Evolutionary conservation across 73 alveolate species (phyloP).

Genomic region (Blepharisma japonicum): DNA sequence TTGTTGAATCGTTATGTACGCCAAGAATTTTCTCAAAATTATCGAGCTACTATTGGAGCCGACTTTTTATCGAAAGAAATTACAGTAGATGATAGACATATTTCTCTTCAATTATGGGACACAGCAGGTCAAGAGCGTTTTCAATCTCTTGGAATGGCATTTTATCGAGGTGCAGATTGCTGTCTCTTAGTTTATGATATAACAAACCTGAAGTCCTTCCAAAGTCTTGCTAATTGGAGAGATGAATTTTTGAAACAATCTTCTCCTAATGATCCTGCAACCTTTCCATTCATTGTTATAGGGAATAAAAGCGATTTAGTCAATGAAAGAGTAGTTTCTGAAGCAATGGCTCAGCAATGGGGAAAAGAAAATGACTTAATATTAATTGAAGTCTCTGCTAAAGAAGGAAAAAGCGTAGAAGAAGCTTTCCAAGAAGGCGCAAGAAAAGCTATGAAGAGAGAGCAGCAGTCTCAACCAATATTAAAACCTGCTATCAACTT

Average conservation of each 20-base stretch:
- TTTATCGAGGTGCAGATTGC: constrained; percentile 56
- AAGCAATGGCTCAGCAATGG: constrained; percentile 82
- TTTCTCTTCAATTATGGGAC: constrained; percentile 56
- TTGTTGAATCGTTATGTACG: constrained; percentile 49
- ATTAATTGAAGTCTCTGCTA: neutral
- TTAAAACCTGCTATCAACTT: no score
- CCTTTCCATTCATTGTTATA: neutral
- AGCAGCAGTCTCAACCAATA: no score
- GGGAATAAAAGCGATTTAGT: constrained; percentile 72
- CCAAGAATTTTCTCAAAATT: constrained; percentile 53
- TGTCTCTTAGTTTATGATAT: constrained; percentile 47
- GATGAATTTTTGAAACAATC: neutral
- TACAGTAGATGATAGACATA: constrained; percentile 22
- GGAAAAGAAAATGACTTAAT: constrained; percentile 80
- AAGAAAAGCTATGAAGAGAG: no score
- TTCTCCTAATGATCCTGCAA: neutral
- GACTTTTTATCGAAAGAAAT: constrained; percentile 76
- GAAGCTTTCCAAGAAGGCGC: no score
- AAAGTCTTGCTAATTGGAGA: constrained; percentile 42
- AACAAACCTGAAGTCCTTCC: constrained; percentile 44
- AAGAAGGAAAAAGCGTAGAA: no score
- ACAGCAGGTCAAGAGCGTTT: constrained; percentile 69
- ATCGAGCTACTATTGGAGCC: constrained; percentile 81
- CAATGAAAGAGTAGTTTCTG: constrained; percentile 63
- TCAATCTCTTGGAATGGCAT: constrained; percentile 51